Conservation (phyloP, 169 alveolate species). For the Theileria orientalis region DNA sequence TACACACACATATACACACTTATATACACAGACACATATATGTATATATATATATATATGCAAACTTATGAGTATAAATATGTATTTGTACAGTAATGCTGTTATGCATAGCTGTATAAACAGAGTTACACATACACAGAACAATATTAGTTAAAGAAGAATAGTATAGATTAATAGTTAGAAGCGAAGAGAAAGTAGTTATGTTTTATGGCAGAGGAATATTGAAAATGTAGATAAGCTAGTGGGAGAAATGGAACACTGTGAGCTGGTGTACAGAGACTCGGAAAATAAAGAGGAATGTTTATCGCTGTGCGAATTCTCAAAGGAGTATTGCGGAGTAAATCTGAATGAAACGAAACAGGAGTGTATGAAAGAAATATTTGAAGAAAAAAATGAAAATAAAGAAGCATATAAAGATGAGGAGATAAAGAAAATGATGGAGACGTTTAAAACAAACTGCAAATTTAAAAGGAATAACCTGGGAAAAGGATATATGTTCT, state of each 20-base stretch:
- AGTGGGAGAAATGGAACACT: no score
- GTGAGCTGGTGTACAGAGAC: neutral
- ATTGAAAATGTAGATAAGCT: no score
- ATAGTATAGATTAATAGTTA: no score
- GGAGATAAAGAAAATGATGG: neutral
- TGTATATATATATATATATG: no score
- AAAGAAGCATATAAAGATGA: neutral
- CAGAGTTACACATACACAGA: no score
- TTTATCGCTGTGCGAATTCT: neutral
- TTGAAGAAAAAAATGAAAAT: neutral
- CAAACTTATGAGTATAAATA: no score
- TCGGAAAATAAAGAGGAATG: slow-evolving; percentile 9
- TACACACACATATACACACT: neutral
- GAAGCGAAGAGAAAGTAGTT: no score
- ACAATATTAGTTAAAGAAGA: no score
- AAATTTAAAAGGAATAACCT: slow-evolving; percentile 21
- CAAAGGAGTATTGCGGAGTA: neutral
- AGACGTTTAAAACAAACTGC: slow-evolving; percentile 29
- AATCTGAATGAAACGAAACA: neutral
- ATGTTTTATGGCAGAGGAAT: no score
- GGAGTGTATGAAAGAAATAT: neutral
- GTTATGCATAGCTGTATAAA: no score
- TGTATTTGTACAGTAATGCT: no score
- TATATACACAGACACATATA: no score
- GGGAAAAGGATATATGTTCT: slow-evolving; percentile 66